These are phyloP conservation scores for Calamus simplicifolius DNA, from an alignment of 176 grass and related monocot species.

Conservation along the genomic window DNA sequence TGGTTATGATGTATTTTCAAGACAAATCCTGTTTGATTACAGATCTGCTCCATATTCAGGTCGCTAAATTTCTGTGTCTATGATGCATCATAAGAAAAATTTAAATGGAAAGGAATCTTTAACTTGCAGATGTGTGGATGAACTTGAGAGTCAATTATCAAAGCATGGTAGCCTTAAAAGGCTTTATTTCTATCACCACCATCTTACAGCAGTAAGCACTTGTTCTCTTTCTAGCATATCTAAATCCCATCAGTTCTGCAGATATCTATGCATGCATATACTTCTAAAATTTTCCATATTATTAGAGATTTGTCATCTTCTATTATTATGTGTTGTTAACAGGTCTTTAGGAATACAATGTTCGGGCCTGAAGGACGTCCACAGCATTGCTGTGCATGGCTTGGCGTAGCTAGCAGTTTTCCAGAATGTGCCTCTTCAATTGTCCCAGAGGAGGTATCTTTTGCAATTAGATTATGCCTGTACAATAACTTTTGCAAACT, in stretches of 20 bases:
- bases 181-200: conserved; percentile 97
- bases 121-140: conserved; percentile 77
- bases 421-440: conserved; percentile 95
- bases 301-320: not conserved
- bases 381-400: conserved; percentile 97
- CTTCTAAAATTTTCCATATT: too few species aligned
- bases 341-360: conserved; percentile 99
- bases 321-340: conserved; percentile 22
- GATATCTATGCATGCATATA: not conserved
- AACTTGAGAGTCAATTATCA: conserved; percentile 82
- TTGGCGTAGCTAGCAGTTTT: conserved; percentile 95
- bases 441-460: conserved; percentile 77
- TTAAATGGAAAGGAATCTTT: conserved; percentile 9
- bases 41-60: too few species aligned
- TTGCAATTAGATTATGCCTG: conserved; percentile 8
- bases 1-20: too few species aligned
- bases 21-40: too few species aligned
- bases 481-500: too few species aligned
- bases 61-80: too few species aligned
- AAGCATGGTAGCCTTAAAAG: conserved; percentile 97
- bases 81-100: not conserved
- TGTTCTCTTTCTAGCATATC: not conserved
- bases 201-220: conserved; percentile 87
- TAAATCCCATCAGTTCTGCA: not conserved
- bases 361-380: conserved; percentile 96